A percentile compares a stretch with the other conserved stretches of the same genome.
Conservation (phyloP, 306 rosid species). For the Herpetospermum pedunculosum region DNA sequence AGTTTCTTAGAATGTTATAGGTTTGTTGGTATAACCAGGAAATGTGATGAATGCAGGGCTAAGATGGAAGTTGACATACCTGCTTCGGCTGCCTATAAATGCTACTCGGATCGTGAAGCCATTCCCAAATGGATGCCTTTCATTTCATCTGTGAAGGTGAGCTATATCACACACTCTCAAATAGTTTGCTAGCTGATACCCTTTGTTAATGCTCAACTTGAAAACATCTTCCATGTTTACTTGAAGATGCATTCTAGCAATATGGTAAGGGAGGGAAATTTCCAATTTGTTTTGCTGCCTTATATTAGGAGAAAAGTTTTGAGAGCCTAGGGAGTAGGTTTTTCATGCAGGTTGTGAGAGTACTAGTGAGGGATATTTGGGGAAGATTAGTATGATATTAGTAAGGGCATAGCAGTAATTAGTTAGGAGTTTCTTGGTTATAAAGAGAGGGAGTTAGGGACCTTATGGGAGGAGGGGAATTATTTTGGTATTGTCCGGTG, state of each 20-base stretch:
- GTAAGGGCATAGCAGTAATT: too few species aligned
- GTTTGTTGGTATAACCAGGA: constrained; percentile 10
- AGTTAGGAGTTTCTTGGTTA: too few species aligned
- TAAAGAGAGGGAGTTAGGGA: too few species aligned
- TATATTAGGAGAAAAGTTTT: background rate
- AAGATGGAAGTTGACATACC: constrained; percentile 83
- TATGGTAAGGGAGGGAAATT: background rate
- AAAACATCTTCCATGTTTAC: background rate
- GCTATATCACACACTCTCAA: background rate
- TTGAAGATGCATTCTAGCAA: background rate
- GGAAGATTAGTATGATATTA: too few species aligned
- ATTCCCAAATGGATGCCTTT: constrained; percentile 93
- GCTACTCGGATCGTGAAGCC: constrained; percentile 89
- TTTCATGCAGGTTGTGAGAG: too few species aligned
- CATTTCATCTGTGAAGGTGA: constrained; percentile 75
- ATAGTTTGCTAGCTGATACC: background rate
- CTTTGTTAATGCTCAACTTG: background rate
- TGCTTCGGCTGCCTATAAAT: constrained; percentile 54
- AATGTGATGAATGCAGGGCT: constrained; percentile 59
- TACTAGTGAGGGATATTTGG: too few species aligned
- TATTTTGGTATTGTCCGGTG: too few species aligned
- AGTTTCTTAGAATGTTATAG: background rate
- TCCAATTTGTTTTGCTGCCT: background rate
- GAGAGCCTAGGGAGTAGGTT: background rate
- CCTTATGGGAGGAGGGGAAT: too few species aligned